phyloP scores from a whole-genome alignment of 2,329 filamentous ascomycete genomes.

The Coniochaeta hoffmannii region DNA sequence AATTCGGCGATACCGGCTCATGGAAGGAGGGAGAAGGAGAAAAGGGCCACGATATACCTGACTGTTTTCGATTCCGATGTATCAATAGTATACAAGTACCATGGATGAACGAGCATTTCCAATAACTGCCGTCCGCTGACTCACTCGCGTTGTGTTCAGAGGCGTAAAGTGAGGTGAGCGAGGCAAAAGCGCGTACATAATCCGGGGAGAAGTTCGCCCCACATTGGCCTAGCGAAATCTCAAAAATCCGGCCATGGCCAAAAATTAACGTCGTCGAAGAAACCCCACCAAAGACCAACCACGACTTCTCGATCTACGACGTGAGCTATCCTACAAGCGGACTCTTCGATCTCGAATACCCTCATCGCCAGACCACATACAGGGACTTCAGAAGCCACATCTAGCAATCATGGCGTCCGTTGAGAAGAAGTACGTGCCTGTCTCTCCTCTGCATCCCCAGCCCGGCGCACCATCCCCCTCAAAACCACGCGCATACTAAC shows the following conservation, averaged over 20 bases:
- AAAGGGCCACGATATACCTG: neutral
- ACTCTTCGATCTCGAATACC: neutral
- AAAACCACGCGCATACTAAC: neutral
- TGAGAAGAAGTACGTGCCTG: neutral
- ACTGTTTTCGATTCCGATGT: neutral
- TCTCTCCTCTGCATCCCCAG: neutral
- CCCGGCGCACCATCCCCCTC: neutral
- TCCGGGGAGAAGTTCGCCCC: neutral
- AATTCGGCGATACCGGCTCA: neutral
- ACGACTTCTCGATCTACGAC: neutral
- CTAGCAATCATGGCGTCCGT: neutral
- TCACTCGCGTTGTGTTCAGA: neutral
- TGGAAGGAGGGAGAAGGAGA: neutral
- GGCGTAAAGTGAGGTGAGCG: neutral
- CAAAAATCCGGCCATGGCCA: neutral
- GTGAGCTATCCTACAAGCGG: neutral
- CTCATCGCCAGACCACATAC: neutral
- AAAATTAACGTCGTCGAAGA: neutral
- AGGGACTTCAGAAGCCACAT: neutral
- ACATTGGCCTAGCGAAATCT: neutral
- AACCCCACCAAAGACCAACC: neutral
- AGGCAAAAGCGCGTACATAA: neutral
- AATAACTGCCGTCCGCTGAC: neutral
- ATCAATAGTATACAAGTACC: neutral
- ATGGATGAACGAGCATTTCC: neutral